Evolutionary conservation across 2,329 filamentous ascomycete genomes (phyloP).

Genomic region (Sclerotinia glacialis): DNA sequence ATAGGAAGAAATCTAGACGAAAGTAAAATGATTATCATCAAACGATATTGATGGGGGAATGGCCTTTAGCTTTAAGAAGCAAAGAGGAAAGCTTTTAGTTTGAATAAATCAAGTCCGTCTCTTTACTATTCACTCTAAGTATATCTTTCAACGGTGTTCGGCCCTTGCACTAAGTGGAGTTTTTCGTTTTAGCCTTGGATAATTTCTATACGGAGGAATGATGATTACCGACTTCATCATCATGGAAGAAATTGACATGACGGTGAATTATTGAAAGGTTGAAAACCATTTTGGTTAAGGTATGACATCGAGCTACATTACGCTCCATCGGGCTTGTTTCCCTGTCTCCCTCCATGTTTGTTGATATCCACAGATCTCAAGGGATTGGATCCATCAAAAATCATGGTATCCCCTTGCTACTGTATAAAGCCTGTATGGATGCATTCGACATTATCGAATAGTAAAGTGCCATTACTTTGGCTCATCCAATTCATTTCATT

Average conservation of each 20-base stretch:
- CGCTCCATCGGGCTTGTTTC: neutral
- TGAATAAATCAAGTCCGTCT: neutral
- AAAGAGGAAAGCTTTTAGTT: neutral
- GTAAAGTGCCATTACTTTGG: neutral
- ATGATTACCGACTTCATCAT: slow-evolving; percentile 9
- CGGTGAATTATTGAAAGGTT: neutral
- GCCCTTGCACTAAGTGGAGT: neutral
- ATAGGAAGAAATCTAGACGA: slow-evolving; percentile 2
- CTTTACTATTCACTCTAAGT: slow-evolving; percentile 9
- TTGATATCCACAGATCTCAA: neutral
- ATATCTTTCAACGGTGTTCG: neutral
- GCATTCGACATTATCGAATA: neutral
- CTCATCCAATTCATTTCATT: no score
- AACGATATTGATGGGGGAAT: neutral
- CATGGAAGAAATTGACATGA: slow-evolving; percentile 4
- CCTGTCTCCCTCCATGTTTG: neutral
- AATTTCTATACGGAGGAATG: neutral
- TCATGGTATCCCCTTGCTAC: neutral
- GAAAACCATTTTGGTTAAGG: slow-evolving; percentile 1
- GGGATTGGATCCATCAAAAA: neutral
- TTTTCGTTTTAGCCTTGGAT: neutral
- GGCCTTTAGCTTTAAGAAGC: slow-evolving; percentile 7
- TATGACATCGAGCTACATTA: slow-evolving; percentile 13
- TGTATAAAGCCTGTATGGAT: neutral
- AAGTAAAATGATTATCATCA: neutral